Percentiles rank a stretch among this genome's conserved stretches.
Evolutionary conservation across 2,329 filamentous ascomycete species (phyloP).

Genomic region (Neofusicoccum sp.): DNA sequence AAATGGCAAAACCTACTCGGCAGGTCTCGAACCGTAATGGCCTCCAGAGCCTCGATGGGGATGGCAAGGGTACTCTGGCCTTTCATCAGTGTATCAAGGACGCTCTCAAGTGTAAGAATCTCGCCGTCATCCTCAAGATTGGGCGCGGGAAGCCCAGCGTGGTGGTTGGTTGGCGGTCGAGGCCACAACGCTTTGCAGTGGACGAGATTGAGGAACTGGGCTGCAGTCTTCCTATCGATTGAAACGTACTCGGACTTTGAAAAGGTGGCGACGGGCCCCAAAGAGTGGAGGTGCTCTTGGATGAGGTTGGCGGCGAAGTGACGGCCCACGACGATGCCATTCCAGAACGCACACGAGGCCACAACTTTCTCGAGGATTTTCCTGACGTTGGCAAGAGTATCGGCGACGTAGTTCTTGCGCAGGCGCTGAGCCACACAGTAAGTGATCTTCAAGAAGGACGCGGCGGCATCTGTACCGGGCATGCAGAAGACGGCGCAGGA

Average conservation of each 20-base stretch:
- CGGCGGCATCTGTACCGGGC: background rate
- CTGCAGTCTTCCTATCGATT: background rate
- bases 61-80: background rate
- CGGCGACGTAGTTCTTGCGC: background rate
- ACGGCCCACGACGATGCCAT: background rate
- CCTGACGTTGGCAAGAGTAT: background rate
- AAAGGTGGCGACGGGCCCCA: accelerated
- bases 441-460: background rate
- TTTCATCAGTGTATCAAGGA: background rate
- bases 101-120: background rate
- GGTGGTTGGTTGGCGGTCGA: background rate
- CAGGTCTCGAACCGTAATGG: background rate
- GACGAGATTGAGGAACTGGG: background rate
- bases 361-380: background rate
- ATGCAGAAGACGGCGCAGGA: background rate
- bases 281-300: background rate
- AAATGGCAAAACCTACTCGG: background rate
- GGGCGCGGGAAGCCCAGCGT: background rate
- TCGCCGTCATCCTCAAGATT: background rate
- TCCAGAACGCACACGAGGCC: background rate
- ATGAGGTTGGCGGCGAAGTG: background rate
- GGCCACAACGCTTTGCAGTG: background rate
- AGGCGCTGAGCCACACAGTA: background rate
- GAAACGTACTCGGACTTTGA: background rate
- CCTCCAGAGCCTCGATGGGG: background rate